Base-by-base conservation (phyloP, 2,329 filamentous ascomycete species). In the Mycosphaerelloides madeirae region DNA sequence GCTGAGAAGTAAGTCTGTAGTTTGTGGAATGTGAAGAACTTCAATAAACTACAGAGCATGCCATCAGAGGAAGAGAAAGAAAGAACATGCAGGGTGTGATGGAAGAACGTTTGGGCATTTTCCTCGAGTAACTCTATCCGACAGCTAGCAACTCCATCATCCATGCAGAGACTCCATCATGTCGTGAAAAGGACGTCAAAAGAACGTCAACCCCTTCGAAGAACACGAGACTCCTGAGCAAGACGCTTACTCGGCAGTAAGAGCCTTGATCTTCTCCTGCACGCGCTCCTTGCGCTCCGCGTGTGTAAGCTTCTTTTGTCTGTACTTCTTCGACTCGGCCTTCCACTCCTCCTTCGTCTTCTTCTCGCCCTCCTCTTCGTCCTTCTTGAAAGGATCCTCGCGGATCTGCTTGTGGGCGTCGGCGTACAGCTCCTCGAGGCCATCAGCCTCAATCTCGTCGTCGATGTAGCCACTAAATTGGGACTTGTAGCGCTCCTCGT, bases 401-500 rank as follows among this genome's bases (percentile, higher is more conserved):
- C 93, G 90, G 80, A 98, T 98, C 68, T 85, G 84, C 73, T 86
- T 84, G 83, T 98, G 93, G 56, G 90, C 93, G 70, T 96, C 88
- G 53, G 79, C 71, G 82, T 97, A 98, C 62, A 97, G 72, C 67
- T 98, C 93, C 87, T 98, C 93, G 50, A 98, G 81, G 65, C 86
- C 88, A 66, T 96, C 93, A 56, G 93, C 90, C 79, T 97, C 91
- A 59, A 98, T 73, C 64, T 95, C 93, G 68, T 95, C 88, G 59
- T 98, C 91, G 62, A 95, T 85, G 82, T 98, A 98, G 76, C 93
- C 85, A 73, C 83, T 79, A 85, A 98, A 98, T 80, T 98, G 93
- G 64, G 81, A 83, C 81, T 91, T 91, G 87, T 88, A 98, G 71
- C 93, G 90, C 83, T 98, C 93, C 86, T 98, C 93, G 69, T 98